Evolutionary conservation across 345 rosid genomes (phyloP).

Genomic region (Eucalyptus curtisii): DNA sequence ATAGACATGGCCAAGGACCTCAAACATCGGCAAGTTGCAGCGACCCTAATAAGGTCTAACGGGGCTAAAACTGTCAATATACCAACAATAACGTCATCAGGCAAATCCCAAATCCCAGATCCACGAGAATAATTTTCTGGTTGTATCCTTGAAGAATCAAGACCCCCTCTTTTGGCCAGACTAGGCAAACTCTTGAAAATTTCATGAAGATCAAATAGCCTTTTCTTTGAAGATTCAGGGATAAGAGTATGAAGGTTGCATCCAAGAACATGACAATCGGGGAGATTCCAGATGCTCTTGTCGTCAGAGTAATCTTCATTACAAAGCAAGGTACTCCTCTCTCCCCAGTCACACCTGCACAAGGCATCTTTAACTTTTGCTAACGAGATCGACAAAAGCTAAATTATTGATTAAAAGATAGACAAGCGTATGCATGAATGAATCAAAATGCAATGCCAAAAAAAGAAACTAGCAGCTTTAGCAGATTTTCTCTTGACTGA

Average conservation of each 20-base stretch:
- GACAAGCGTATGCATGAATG: not conserved
- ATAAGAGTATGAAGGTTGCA: constrained; percentile 46
- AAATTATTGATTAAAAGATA: not conserved
- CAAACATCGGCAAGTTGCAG: constrained; percentile 68
- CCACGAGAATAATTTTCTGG: constrained; percentile 16
- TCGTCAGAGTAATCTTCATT: constrained; percentile 14
- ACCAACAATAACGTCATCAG: constrained; percentile 58
- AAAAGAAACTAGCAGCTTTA: not conserved
- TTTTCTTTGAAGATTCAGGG: constrained; percentile 37
- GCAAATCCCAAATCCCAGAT: constrained; percentile 61
- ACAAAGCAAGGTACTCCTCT: constrained; percentile 41
- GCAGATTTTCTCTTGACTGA: not conserved
- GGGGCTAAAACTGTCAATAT: constrained; percentile 44
- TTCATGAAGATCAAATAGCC: constrained; percentile 66
- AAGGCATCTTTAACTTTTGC: not conserved
- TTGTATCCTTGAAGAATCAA: constrained; percentile 29
- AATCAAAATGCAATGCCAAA: not conserved
- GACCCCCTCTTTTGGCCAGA: constrained; percentile 15
- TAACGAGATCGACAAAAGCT: not conserved
- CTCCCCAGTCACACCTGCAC: constrained; percentile 87
- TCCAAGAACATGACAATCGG: constrained; percentile 73
- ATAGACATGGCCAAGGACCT: constrained; percentile 51
- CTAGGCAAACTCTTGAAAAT: constrained; percentile 71
- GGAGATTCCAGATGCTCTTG: constrained; percentile 41
- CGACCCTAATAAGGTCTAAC: constrained; percentile 50